A percentile compares a stretch with the other conserved stretches of the same genome.
Conservation (phyloP, 805 yeast genomes). For the Scheffersomyces spartinae region DNA sequence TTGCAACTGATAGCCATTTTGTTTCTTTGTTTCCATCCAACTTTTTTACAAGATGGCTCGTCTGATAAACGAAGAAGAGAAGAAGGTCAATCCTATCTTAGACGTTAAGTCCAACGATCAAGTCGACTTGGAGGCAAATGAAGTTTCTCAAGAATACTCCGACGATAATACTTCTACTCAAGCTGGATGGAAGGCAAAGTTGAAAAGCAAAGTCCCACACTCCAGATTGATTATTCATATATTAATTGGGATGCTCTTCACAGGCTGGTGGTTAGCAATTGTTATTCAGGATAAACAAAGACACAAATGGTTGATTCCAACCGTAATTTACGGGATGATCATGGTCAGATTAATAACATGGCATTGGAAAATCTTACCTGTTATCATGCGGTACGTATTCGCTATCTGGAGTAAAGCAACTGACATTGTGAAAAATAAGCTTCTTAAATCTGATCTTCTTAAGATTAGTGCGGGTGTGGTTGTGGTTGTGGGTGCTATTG, state of each 20-base stretch:
- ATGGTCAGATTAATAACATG: slow-evolving; percentile 42
- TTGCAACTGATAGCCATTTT: too few relatives aligned
- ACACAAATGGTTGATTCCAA: slow-evolving; percentile 46
- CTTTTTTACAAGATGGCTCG: too few relatives aligned
- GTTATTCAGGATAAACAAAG: slow-evolving; percentile 38
- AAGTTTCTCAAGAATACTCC: too few relatives aligned
- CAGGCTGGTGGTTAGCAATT: slow-evolving; percentile 49
- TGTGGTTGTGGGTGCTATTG: slow-evolving; percentile 34
- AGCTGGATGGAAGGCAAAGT: too few relatives aligned
- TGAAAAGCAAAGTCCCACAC: too few relatives aligned
- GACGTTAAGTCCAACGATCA: too few relatives aligned
- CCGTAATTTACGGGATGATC: slow-evolving; percentile 38
- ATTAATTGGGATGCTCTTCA: slow-evolving; percentile 32
- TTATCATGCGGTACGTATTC: slow-evolving; percentile 10
- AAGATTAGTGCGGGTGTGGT: slow-evolving; percentile 34
- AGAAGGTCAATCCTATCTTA: too few relatives aligned
- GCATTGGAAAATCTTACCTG: slow-evolving; percentile 23
- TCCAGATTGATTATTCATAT: too few relatives aligned
- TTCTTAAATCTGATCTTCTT: slow-evolving; percentile 30
- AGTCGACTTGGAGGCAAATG: too few relatives aligned
- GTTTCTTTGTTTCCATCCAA: too few relatives aligned
- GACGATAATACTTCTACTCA: too few relatives aligned
- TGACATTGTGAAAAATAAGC: slow-evolving; percentile 20
- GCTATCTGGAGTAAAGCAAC: slow-evolving; percentile 18
- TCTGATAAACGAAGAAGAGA: too few relatives aligned